A percentile compares a stretch with the other conserved stretches of the same genome.
phyloP scores from a whole-genome alignment of 768 basidiomycete species.

The Wakefieldia striispora region DNA sequence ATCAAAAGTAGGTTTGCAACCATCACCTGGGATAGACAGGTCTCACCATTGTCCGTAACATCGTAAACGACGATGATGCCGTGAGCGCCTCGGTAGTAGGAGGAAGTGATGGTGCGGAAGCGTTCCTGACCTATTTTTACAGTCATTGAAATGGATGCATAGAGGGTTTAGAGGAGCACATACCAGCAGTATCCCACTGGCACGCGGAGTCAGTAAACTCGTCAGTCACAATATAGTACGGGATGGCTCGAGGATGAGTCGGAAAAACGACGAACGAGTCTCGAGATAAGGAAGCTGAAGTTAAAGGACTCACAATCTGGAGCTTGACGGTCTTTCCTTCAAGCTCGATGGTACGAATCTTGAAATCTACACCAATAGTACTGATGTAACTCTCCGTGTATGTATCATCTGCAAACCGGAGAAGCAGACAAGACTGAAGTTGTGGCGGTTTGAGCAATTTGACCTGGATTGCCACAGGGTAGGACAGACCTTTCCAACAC shows the following conservation, averaged over 20 bases:
- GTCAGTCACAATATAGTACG: background rate
- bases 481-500: constrained; percentile 81
- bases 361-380: constrained; percentile 98
- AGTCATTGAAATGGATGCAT: constrained; percentile 2
- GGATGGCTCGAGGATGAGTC: background rate
- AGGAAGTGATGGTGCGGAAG: constrained; percentile 97
- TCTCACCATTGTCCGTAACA: constrained; percentile 87
- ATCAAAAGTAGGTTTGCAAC: constrained; percentile 5
- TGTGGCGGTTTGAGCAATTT: constrained; percentile 23
- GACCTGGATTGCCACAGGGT: constrained; percentile 13
- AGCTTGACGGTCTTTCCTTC: constrained; percentile 98
- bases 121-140: constrained; percentile 82
- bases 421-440: constrained; percentile 81
- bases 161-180: constrained; percentile 15
- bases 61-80: constrained; percentile 99
- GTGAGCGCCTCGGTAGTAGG: constrained; percentile 99
- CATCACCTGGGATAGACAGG: background rate
- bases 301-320: constrained; percentile 76
- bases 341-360: constrained; percentile 98
- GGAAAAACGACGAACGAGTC: background rate
- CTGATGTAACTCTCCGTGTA: constrained; percentile 98
- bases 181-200: constrained; percentile 96
- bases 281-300: constrained; percentile 1
- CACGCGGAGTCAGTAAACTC: constrained; percentile 14
- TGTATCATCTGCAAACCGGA: constrained; percentile 94